Evolutionary conservation across 1,284 basidiomycete genomes (phyloP), one percentile per base, ranked within the genome.

Genomic region (Inonotus hispidus): DNA sequence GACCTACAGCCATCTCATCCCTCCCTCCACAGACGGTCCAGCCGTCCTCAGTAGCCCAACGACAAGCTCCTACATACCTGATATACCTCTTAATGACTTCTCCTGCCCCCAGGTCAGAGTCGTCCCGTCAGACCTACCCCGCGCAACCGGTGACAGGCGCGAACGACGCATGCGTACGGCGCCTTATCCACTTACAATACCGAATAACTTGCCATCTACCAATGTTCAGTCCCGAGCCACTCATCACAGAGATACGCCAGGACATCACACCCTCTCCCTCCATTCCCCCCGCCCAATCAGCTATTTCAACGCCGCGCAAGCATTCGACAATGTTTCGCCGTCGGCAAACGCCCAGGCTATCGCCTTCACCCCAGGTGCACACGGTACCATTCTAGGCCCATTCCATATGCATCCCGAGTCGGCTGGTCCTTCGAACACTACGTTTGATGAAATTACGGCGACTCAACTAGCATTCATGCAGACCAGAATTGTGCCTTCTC

Each of bases 41-140:
- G 13, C 56, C 39, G 52, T 55, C 19, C 41, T 52, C 23, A 21
- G 53, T 62, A 69, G 71, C 65, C 35, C 59, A 45, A 71, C 75
- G 64, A 70, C 57, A 60, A 72, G 75, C 65, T 67, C 69, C 56
- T 73, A 76, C 56, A 77, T 77, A 63, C 69, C 68, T 35, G 72
- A 74, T 45, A 58, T 62, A 10, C 67, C 64, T 55, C 75, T 32
- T 50, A 46, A 66, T 38, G 53, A 60, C 53, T 50, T 56, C 37
- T 27, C 55, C 29, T 32, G 37, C 16, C 1, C 55, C 23, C 43
- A 45, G n/a, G n/a, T n/a, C 8, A 32, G 32, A 32, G 32, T 32
- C 32, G 32, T 32, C 8, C 50, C 21, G 16, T 25, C 27, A 14
- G 50, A 11, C 23, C 14, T 25, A 25, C 38, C 55, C n/a, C 46